Conservation (phyloP, 345 rosid species). For the Psidium friedrichsthalianum region DNA sequence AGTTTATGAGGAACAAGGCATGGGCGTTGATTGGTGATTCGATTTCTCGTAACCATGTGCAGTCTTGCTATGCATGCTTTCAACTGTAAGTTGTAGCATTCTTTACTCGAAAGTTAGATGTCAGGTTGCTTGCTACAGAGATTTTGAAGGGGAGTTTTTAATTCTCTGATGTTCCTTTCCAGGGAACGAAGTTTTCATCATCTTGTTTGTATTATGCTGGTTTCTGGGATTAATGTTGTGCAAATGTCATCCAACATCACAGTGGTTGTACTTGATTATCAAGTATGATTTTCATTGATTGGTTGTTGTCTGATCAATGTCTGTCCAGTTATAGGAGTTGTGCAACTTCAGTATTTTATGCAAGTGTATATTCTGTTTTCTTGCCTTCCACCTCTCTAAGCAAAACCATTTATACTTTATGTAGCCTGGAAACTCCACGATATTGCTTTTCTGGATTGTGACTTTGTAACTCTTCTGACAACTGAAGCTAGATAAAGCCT, state of each 20-base stretch:
- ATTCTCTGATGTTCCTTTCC: background rate
- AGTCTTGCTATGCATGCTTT: slow-evolving; percentile 87
- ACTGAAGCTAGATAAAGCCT: background rate
- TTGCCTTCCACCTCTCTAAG: background rate
- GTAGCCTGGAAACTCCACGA: background rate
- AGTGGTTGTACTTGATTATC: background rate
- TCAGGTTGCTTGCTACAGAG: background rate
- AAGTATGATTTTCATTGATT: background rate
- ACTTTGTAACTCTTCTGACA: background rate
- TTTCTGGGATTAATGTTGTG: background rate
- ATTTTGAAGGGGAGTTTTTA: background rate
- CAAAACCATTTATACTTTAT: background rate
- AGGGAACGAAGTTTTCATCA: background rate
- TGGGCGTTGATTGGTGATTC: slow-evolving; percentile 94
- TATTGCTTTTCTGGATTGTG: background rate
- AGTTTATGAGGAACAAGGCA: slow-evolving; percentile 59
- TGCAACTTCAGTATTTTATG: background rate
- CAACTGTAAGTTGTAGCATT: slow-evolving; percentile 27
- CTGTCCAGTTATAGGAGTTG: background rate
- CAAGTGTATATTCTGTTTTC: background rate
- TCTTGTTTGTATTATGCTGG: background rate
- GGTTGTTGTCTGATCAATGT: background rate
- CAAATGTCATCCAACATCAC: background rate
- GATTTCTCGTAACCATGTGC: slow-evolving; percentile 86
- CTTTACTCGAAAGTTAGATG: background rate